A percentile compares a stretch with the other conserved stretches of the same genome.
Conservation (phyloP, 495 filamentous ascomycete species). For the Penicillium robsamsonii region DNA sequence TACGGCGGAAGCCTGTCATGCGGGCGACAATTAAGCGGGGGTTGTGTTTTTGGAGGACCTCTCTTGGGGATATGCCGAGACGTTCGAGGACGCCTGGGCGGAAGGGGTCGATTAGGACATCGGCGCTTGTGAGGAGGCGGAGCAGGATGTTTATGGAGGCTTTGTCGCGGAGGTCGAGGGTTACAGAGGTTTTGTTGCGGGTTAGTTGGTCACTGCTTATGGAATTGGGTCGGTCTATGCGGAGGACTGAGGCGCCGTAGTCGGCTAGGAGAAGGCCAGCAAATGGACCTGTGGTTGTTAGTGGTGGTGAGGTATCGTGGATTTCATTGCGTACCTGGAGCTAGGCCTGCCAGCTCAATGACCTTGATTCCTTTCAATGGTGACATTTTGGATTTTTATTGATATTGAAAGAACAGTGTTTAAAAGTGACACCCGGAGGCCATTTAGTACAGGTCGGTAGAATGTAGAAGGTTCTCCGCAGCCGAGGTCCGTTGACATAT, state of each 20-base stretch:
- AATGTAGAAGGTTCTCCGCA: conserved; percentile 17
- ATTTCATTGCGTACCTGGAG: conserved; percentile 62
- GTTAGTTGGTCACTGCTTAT: conserved; percentile 62
- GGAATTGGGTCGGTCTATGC: conserved; percentile 68
- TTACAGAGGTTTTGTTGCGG: conserved; percentile 74
- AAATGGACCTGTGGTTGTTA: conserved; percentile 64
- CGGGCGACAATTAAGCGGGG: conserved; percentile 78
- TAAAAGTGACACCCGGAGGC: background rate
- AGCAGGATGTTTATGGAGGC: conserved; percentile 62
- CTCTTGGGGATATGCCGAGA: conserved; percentile 66
- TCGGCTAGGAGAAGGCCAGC: conserved; percentile 85
- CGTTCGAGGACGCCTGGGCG: conserved; percentile 87
- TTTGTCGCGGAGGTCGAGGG: conserved; percentile 70
- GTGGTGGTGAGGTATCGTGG: background rate
- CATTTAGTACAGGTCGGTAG: background rate
- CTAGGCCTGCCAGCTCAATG: conserved; percentile 85
- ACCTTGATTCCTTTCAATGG: conserved; percentile 70
- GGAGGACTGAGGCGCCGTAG: conserved; percentile 82
- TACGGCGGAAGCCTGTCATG: conserved; percentile 84
- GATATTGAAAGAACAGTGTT: background rate
- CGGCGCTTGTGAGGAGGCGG: conserved; percentile 58
- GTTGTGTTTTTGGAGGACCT: conserved; percentile 62
- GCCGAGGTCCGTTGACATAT: conserved; percentile 34
- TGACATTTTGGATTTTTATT: conserved; percentile 15
- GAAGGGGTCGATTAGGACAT: conserved; percentile 90